A percentile compares a stretch with the other conserved stretches of the same genome.
Conservation (phyloP, 2,329 filamentous ascomycete genomes). For the Hypomyces perniciosus region DNA sequence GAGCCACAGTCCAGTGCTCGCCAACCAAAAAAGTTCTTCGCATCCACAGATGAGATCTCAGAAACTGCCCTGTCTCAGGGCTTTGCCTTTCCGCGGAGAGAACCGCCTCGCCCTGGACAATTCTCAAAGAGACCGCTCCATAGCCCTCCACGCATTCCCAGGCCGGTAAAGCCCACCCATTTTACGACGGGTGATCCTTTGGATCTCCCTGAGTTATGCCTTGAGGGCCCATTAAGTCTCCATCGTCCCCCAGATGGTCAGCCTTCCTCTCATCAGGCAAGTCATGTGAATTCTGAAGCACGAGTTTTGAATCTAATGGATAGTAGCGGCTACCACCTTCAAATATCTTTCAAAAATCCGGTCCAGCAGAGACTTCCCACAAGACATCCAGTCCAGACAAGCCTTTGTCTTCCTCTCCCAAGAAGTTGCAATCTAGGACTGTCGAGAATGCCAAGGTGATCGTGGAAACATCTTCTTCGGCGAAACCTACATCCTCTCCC, state of each 20-base stretch:
- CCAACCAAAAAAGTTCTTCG: conserved; percentile 1
- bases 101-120: conserved; percentile 15
- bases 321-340: too few relatives aligned
- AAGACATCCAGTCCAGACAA: background rate
- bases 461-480: background rate
- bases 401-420: background rate
- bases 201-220: conserved; percentile 1
- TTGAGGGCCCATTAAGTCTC: background rate
- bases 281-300: too few relatives aligned
- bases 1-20: too few relatives aligned
- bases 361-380: background rate
- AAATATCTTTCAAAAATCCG: background rate
- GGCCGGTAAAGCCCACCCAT: background rate
- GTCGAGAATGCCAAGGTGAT: background rate
- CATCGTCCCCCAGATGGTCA: too few relatives aligned
- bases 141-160: background rate
- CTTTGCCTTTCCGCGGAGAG: conserved; percentile 14
- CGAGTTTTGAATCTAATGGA: background rate
- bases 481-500: background rate
- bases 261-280: too few relatives aligned
- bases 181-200: background rate
- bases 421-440: background rate
- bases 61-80: conserved; percentile 12
- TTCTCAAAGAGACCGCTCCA: conserved; percentile 8
- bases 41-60: conserved; percentile 9